Evolutionary conservation across 2,329 filamentous ascomycete species (phyloP), one percentile per base, ranked within the genome.

Genomic region (Monilinia fructigena): DNA sequence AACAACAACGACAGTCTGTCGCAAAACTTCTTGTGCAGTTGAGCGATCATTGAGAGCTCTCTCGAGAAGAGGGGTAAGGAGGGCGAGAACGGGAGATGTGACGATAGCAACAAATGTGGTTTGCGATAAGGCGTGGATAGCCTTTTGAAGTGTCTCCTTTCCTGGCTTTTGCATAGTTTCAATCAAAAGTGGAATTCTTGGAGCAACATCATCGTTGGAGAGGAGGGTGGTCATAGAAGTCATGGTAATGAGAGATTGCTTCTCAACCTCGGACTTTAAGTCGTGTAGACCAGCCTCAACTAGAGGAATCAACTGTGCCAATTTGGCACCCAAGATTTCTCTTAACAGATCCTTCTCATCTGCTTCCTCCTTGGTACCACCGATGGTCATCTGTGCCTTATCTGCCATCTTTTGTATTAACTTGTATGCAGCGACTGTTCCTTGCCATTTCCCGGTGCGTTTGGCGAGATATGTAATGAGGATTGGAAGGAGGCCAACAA

Each of bases 91-190:
- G 12, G 95, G 95, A 11, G 94, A 97, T 16, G 93, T 97, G 73
- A 99, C 95, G 70, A 96, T 85, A 66, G 95, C 93, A 63, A 99
- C 95, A 73, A 99, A 99, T n/a, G 95, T 99, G 14, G 95, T 99
- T 81, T 96, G 92, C 4, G 93, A 97, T 55, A 99, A 84, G 55
- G 93, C 95, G 76, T 97, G 95, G 71, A 99, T 98, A 42, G 95
- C 93, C 82, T 97, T 97, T 77, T 97, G 92, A 66, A 96, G 85
- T 38, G 90, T 92, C 78, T 96, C 88, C 18, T 91, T 83, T 14
- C 92, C 97, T 7, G 95, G 95, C 74, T 97, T 89, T 78, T 97
- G 92, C 89, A 99, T 97, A 59, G 92, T 91, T 77, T 96, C 92
- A 78, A 99, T 89, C 59, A 99, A 85, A 3, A 98, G 87, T 8